Conservation (phyloP, 805 yeast species). For the Yamadazyma phyllophila region DNA sequence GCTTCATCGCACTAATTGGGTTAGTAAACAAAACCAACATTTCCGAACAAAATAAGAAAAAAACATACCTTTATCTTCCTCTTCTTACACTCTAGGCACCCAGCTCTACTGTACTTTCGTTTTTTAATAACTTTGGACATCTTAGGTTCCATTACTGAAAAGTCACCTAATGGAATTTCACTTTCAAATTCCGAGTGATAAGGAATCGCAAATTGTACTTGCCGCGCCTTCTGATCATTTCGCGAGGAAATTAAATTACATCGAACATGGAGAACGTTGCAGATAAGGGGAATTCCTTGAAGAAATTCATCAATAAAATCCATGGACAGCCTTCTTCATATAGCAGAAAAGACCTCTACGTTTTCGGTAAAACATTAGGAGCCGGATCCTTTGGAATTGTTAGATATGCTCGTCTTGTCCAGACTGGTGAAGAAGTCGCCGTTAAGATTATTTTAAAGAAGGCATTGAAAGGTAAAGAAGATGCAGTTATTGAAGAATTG, state of each 20-base stretch:
- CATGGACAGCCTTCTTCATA: constrained; percentile 74
- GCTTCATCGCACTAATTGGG: constrained; percentile 16
- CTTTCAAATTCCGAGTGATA: background rate
- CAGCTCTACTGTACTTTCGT: constrained; percentile 16
- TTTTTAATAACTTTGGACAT: constrained; percentile 9
- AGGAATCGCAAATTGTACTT: background rate
- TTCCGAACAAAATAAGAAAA: background rate
- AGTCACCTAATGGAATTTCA: background rate
- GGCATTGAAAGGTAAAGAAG: constrained; percentile 75
- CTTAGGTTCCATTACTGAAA: constrained; percentile 1
- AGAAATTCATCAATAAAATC: constrained; percentile 49
- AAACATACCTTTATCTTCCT: constrained; percentile 17
- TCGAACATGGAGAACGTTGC: background rate
- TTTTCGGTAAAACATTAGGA: constrained; percentile 81
- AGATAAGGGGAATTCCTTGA: constrained; percentile 8
- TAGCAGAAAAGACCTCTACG: constrained; percentile 62
- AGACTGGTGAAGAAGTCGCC: constrained; percentile 70
- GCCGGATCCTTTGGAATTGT: constrained; percentile 97
- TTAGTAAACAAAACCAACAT: constrained; percentile 2
- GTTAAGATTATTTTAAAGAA: constrained; percentile 85
- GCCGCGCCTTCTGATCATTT: background rate
- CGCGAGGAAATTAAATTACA: background rate
- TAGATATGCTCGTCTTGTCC: constrained; percentile 60
- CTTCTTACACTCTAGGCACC: constrained; percentile 16
- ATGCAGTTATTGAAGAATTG: constrained; percentile 77